Evolutionary conservation across 2,329 filamentous ascomycete genomes (phyloP), one percentile per base, ranked within the genome.

Genomic region (Xylogone sp.): DNA sequence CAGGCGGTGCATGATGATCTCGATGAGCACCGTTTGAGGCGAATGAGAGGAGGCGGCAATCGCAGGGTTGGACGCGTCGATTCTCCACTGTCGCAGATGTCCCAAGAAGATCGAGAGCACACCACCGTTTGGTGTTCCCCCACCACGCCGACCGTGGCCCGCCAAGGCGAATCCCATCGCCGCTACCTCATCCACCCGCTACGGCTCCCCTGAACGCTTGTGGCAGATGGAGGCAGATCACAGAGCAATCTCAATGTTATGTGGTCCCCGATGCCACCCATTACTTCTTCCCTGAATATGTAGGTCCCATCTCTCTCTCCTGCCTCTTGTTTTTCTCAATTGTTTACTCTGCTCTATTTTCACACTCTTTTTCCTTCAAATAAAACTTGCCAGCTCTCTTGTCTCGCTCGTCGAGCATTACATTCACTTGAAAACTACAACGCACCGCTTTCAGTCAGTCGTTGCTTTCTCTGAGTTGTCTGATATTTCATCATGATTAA

Each of bases 281-380:
- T 39, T 27, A 10, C 10, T 27, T n/a, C 10, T 27, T 27, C 24
- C 34, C n/a, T 18, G 34, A 39, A 13, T 39, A 39, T 39, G 34
- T 16, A 39, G 5, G 13, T 13, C n/a, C n/a, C n/a, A n/a, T n/a
- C n/a, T n/a, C n/a, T n/a, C n/a, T 16, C 5, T 7, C 34, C n/a
- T 5, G n/a, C n/a, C 34, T 39, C 34, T 18, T 39, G 34, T 13
- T 18, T 39, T 39, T 39, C 5, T n/a, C n/a, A n/a, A 7, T 18
- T 27, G 8, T 39, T 18, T 18, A 39, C 19, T 4, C 43, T 19
- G n/a, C 43, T 45, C 21, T n/a, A 57, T 50, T 31, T 58, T 51
- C 29, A 53, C 68, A 57, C 78, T 78, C 59, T 77, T 75, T 67
- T 84, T 82, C 43, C 81, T 75, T 46, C 73, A 74, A 75, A 49